These are phyloP conservation scores for Arachis stenosperma DNA, from an alignment of 306 rosid species.

Conservation along the genomic window DNA sequence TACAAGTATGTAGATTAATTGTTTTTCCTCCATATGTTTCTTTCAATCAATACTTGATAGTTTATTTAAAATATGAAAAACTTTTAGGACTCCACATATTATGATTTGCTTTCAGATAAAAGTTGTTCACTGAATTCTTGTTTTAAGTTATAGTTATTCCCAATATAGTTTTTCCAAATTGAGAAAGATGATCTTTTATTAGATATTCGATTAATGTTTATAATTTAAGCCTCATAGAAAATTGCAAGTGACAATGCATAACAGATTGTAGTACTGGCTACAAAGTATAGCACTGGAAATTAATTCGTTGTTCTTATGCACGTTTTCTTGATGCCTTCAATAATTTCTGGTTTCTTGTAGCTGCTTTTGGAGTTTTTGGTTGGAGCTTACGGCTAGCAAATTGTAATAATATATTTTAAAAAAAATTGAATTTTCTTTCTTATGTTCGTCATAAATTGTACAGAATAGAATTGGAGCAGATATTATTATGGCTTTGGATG, in stretches of 20 bases:
- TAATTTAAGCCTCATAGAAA: neutral
- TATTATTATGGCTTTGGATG: slow-evolving; percentile 98
- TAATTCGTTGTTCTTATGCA: slow-evolving; percentile 2
- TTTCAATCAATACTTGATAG: neutral
- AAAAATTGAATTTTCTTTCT: slow-evolving; percentile 23
- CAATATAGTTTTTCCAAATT: neutral
- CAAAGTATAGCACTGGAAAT: slow-evolving; percentile 10
- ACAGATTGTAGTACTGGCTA: neutral
- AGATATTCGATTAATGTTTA: slow-evolving; percentile 15
- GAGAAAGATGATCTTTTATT: slow-evolving; percentile 16
- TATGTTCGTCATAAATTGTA: slow-evolving; percentile 35
- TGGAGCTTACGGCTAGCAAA: slow-evolving; percentile 11
- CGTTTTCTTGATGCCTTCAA: neutral
- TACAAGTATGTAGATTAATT: slow-evolving; percentile 65
- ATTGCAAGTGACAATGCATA: slow-evolving; percentile 3
- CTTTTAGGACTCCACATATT: neutral
- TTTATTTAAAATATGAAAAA: slow-evolving; percentile 13
- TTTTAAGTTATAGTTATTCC: slow-evolving; percentile 20
- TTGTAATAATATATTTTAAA: neutral
- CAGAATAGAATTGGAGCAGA: slow-evolving; percentile 98
- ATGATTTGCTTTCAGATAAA: slow-evolving; percentile 25
- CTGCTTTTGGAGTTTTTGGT: neutral
- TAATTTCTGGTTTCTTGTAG: neutral
- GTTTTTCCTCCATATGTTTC: slow-evolving; percentile 1
- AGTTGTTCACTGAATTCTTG: slow-evolving; percentile 1